A percentile compares a stretch with the other conserved stretches of the same genome.
Evolutionary conservation across 768 basidiomycete species (phyloP).

Genomic region (Suillus bovinus): DNA sequence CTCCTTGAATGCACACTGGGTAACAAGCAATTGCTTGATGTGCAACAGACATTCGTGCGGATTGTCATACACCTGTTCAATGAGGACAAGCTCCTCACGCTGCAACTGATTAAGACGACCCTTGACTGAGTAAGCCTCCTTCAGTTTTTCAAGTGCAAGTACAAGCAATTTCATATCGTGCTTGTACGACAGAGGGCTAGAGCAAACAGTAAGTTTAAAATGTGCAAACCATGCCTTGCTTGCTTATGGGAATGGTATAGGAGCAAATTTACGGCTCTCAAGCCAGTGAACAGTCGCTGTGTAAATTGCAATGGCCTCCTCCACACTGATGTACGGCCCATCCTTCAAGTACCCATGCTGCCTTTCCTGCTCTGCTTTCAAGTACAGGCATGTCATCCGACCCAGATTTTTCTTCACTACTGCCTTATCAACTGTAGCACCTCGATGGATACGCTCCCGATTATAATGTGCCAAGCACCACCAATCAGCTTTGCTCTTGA

Average conservation of each 20-base stretch:
- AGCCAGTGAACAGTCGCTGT: slow-evolving; percentile 99
- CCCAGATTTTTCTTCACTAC: slow-evolving; percentile 99
- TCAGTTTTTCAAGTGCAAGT: slow-evolving; percentile 94
- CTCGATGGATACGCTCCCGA: slow-evolving; percentile 94
- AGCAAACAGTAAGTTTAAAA: slow-evolving; percentile 9
- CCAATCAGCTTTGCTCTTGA: slow-evolving; percentile 99
- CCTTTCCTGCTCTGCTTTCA: slow-evolving; percentile 98
- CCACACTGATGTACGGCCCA: slow-evolving; percentile 97
- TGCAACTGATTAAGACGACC: slow-evolving; percentile 97
- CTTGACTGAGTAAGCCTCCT: slow-evolving; percentile 98
- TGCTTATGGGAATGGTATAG: slow-evolving; percentile 94
- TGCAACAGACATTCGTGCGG: slow-evolving; percentile 98
- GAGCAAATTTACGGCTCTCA: slow-evolving; percentile 96
- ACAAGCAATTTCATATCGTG: slow-evolving; percentile 98
- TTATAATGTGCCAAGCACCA: slow-evolving; percentile 99
- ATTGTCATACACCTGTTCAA: slow-evolving; percentile 99
- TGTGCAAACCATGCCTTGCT: not conserved
- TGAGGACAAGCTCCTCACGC: slow-evolving; percentile 95
- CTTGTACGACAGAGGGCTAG: slow-evolving; percentile 92
- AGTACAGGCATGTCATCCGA: slow-evolving; percentile 93
- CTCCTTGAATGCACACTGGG: slow-evolving; percentile 98
- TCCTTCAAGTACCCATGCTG: slow-evolving; percentile 99
- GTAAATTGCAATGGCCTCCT: slow-evolving; percentile 98
- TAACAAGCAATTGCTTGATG: slow-evolving; percentile 95
- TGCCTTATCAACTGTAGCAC: slow-evolving; percentile 96